Evolutionary conservation across 495 filamentous ascomycete species (phyloP), one percentile per base, ranked within the genome.

Genomic region (Cenococcum geophilum): DNA sequence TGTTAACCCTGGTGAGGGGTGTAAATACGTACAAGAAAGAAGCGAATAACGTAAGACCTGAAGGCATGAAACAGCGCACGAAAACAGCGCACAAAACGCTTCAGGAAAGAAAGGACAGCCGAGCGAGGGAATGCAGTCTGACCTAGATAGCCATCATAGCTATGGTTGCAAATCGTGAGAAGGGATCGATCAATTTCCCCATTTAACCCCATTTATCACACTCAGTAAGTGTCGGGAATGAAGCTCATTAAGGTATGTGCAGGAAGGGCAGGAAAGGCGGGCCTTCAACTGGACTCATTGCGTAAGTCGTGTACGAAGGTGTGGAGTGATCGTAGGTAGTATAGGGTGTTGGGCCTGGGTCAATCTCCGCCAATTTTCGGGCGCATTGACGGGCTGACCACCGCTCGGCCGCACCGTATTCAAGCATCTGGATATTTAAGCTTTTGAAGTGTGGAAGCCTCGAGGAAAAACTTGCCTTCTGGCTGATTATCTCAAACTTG

Each of bases 401-500:
- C 55, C 72, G 72, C 54, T 78, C 75, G 36, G 61, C 34, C 27
- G 73, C 65, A 40, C 73, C 73, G 60, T 64, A 74, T 50, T 75
- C 74, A 35, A 72, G 58, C 75, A 76, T 76, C 72, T 74, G 35
- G 9, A 50, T 58, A 9, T 70, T 70, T 55, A 8, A 55, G 42
- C 25, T 25, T 18, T 35, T 23, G 20, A 45, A 37, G 22, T 25
- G 18, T 9, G 54, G 0, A 25, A 36, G 40, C 58, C 34, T 60
- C 54, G n/a, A 35, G 49, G 36, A 8, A 34, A 54, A 5, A 21
- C 71, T 62, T 57, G 76, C 75, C 68, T 75, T 75, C 12, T 66
- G 61, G 60, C 65, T 68, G 59, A 78, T 76, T 55, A 78, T 76
- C 55, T 78, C 75, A 59, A 73, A 78, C 60, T 75, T 75, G 64